Evolutionary conservation across 176 grass and related monocot genomes (phyloP).

Genomic region (Elymus sibiricus): DNA sequence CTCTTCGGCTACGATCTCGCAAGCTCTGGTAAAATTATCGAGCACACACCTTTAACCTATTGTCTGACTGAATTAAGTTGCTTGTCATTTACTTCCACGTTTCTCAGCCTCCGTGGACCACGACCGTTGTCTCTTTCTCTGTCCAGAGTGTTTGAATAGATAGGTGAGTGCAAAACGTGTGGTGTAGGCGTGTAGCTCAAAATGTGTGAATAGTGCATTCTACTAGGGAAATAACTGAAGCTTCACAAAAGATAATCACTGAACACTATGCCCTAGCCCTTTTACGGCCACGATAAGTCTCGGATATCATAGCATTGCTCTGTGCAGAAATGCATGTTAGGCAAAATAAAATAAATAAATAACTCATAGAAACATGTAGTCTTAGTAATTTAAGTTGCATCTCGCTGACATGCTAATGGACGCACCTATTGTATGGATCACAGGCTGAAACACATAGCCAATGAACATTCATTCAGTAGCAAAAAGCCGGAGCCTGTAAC

Average conservation of each 20-base stretch:
- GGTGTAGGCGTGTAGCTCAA: not conserved
- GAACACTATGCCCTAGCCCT: not conserved
- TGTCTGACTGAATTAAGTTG: conserved; percentile 22
- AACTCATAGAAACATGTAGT: not conserved
- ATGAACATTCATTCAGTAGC: not conserved
- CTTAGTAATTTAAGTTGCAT: not conserved
- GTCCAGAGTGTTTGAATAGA: conserved; percentile 16
- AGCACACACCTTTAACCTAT: not conserved
- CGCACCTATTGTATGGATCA: not conserved
- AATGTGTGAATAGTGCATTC: conserved; percentile 5
- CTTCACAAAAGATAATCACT: not conserved
- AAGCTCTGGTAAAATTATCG: conserved; percentile 55
- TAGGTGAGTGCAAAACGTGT: conserved; percentile 19
- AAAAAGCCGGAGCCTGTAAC: conserved; percentile 9
- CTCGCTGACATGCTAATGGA: conserved; percentile 3
- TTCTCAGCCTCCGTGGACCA: conserved; percentile 24
- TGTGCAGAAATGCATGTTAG: not conserved
- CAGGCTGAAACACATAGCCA: not conserved
- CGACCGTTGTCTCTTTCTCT: conserved; percentile 16
- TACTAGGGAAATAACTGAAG: not conserved
- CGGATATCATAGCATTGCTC: not conserved
- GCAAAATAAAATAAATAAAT: not conserved
- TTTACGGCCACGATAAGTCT: not conserved
- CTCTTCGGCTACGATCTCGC: conserved; percentile 62
- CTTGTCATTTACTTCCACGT: conserved; percentile 31